Conservation (phyloP, 352 stramenopile species). For the Aphanomyces cochlioides region DNA sequence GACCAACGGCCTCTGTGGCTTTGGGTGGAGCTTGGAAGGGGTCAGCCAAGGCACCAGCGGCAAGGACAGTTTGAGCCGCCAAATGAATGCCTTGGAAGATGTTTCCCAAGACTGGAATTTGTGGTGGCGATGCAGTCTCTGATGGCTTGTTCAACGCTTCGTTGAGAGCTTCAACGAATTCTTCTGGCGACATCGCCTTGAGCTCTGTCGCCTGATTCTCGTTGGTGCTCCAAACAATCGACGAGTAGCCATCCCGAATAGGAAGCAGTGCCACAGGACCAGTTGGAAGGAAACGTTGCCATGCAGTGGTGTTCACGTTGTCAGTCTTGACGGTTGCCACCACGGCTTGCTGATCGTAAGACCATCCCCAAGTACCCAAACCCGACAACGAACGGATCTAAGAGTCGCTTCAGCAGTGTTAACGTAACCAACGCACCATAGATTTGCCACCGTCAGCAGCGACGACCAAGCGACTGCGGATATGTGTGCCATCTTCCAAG, state of each 20-base stretch:
- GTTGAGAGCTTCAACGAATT: slow-evolving; percentile 81
- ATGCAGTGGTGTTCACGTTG: slow-evolving; percentile 75
- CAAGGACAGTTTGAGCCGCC: slow-evolving; percentile 71
- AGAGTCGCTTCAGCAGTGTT: neutral
- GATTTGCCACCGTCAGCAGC: slow-evolving; percentile 87
- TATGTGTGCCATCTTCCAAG: slow-evolving; percentile 63
- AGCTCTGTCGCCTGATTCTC: slow-evolving; percentile 79
- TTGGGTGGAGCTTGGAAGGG: slow-evolving; percentile 73
- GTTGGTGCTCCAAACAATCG: slow-evolving; percentile 88
- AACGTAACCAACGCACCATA: slow-evolving; percentile 37
- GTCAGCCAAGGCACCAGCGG: slow-evolving; percentile 63
- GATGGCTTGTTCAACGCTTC: slow-evolving; percentile 61
- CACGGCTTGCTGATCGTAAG: slow-evolving; percentile 89
- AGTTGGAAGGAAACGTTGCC: slow-evolving; percentile 88
- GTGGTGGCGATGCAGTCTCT: slow-evolving; percentile 64
- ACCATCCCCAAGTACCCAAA: slow-evolving; percentile 87
- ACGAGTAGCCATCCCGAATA: slow-evolving; percentile 86
- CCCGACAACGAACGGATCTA: slow-evolving; percentile 71
- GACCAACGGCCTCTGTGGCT: slow-evolving; percentile 59
- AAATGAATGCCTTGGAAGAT: slow-evolving; percentile 71
- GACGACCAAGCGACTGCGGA: slow-evolving; percentile 77
- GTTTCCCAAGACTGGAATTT: slow-evolving; percentile 71
- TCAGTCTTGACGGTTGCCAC: slow-evolving; percentile 89
- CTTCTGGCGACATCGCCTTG: slow-evolving; percentile 56
- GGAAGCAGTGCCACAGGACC: slow-evolving; percentile 86